Evolutionary conservation across 2,329 filamentous ascomycete species (phyloP), one percentile per base, ranked within the genome.

Genomic region (Ophiostoma perfectum): DNA sequence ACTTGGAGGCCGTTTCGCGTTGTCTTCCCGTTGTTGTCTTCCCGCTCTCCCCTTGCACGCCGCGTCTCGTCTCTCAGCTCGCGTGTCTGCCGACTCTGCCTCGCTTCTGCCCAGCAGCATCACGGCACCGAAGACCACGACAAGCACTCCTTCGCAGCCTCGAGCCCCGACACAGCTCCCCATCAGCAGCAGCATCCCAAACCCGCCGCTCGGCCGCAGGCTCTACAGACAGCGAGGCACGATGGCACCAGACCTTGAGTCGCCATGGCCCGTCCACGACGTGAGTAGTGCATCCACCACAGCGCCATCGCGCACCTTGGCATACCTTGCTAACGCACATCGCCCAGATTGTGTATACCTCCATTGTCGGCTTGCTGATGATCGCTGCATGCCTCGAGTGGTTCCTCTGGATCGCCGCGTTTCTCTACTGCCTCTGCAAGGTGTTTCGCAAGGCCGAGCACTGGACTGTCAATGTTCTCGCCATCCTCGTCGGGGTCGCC

Each of bases 371-470:
- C 18, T 78, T 89, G 6, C 82, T 97, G 65, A 92, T 97, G 88
- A 74, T 95, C 38, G 91, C 90, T 70, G 94, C 94, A 2, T 83
- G 93, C 42, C 82, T 98, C 8, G 94, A 98, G 80, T 98, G 95
- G 93, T 88, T 97, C 70, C 85, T 98, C 14, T 97, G 93, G 92
- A 84, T 98, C 55, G 88, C 90, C n/a, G 93, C 94, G 3, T 98
- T 98, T 76, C 76, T 95, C 71, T 98, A 97, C 79, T 98, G 94
- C 76, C 81, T 97, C 1, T 81, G 88, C 75, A 97, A 97, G 77
- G 93, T 94, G 42, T 97, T 90, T 74, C 82, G 87, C 72, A 98
- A 98, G 78, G 93, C 94, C 27, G 92, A 96, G 74, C 90, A 92
- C 76, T 93, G 90, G 87, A 92, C 90, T 60, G 90, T 96, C 70